phyloP scores from a whole-genome alignment of 495 filamentous ascomycete species.

The Sordaria brevicollis region DNA sequence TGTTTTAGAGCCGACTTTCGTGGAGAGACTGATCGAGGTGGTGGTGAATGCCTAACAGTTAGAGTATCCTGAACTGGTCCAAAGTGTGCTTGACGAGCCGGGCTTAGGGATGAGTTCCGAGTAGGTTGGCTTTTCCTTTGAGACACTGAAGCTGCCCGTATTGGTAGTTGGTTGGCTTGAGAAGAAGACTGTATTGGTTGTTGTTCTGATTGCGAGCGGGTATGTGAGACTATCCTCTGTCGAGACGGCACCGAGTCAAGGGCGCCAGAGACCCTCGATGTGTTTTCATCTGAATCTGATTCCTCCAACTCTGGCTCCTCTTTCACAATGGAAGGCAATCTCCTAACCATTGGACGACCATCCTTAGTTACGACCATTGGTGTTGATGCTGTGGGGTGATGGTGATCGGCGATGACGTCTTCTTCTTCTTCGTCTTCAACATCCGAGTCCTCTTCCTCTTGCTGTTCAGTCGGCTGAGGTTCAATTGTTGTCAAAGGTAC shows the following conservation, averaged over 20 bases:
- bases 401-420: not conserved
- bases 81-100: conserved; percentile 62
- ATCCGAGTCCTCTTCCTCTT: not conserved
- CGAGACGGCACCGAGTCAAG: conserved; percentile 26
- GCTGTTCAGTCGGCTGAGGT: conserved; percentile 7
- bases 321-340: conserved; percentile 52
- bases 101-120: conserved; percentile 6
- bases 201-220: not conserved
- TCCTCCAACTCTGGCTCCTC: conserved; percentile 48
- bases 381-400: not conserved
- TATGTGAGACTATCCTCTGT: conserved; percentile 9
- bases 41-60: conserved; percentile 62
- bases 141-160: not conserved
- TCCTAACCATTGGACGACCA: conserved; percentile 20
- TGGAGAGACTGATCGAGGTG: conserved; percentile 70
- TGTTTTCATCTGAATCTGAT: not conserved
- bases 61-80: conserved; percentile 41
- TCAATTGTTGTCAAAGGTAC: conserved; percentile 12
- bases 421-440: not conserved
- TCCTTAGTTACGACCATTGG: not conserved
- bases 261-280: conserved; percentile 12
- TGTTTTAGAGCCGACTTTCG: conserved; percentile 80
- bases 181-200: not conserved
- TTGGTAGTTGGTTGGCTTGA: not conserved
- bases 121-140: conserved; percentile 10